Conservation (phyloP, 1,139 yeast species). For the Trichomonascaceae sp. region DNA sequence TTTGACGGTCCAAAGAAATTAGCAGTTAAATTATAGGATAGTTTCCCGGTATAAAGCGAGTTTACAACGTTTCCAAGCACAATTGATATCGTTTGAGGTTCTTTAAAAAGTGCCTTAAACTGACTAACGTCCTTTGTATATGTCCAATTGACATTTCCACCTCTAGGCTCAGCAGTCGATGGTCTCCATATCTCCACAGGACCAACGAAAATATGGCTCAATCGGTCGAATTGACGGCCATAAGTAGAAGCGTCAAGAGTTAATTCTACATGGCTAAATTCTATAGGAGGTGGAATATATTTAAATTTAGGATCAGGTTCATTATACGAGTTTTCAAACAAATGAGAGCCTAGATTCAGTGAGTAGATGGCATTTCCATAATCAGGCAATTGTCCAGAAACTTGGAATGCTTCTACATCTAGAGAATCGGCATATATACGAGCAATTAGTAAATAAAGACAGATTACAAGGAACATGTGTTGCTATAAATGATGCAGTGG, state of each 20-base stretch:
- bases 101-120: constrained; percentile 47
- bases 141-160: constrained; percentile 37
- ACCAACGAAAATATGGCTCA: constrained; percentile 61
- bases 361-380: constrained; percentile 6
- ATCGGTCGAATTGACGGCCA: constrained; percentile 72
- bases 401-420: constrained; percentile 7
- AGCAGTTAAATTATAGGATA: constrained; percentile 49
- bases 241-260: constrained; percentile 51
- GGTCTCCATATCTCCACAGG: constrained; percentile 77
- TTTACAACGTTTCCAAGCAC: constrained; percentile 63
- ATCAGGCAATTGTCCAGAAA: constrained; percentile 7
- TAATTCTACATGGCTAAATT: constrained; percentile 57
- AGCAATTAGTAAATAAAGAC: not conserved
- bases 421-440: constrained; percentile 1
- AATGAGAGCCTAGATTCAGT: constrained; percentile 18
- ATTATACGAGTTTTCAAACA: constrained; percentile 58
- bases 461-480: not conserved
- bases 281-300: constrained; percentile 39
- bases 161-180: constrained; percentile 73
- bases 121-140: constrained; percentile 60
- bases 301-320: constrained; percentile 38
- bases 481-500: not conserved
- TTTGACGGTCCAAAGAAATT: constrained; percentile 36
- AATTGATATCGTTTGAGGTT: constrained; percentile 38
- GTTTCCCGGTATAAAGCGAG: constrained; percentile 52